phyloP scores from a whole-genome alignment of 345 rosid genomes.

The Gynandropsis gynandra region DNA sequence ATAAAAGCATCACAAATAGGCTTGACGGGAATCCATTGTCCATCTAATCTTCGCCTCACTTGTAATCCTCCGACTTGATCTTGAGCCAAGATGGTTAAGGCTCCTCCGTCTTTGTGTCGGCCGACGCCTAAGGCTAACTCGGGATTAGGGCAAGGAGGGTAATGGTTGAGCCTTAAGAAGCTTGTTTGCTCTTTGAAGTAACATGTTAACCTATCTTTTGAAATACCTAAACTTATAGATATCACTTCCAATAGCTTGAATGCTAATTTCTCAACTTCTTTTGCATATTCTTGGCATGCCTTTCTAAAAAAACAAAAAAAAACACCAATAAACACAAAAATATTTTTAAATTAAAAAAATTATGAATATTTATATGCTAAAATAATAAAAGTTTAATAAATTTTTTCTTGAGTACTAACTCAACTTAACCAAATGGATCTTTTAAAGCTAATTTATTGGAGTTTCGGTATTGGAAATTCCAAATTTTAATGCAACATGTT shows the following conservation, averaged over 20 bases:
- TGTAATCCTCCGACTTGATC: conserved; percentile 82
- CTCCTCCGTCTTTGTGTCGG: conserved; percentile 73
- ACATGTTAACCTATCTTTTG: conserved; percentile 36
- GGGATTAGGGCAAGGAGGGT: conserved; percentile 77
- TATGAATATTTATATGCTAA: neutral
- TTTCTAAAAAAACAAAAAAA: conserved; percentile 36
- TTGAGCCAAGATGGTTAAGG: conserved; percentile 64
- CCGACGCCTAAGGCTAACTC: conserved; percentile 86
- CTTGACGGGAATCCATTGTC: conserved; percentile 59
- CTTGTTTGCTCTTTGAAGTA: conserved; percentile 60
- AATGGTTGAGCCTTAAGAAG: conserved; percentile 57
- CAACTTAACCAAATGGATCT: no score
- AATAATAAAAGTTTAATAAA: no score
- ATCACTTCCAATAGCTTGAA: conserved; percentile 54
- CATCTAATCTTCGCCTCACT: conserved; percentile 59
- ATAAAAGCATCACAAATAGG: conserved; percentile 51
- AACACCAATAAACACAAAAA: no score
- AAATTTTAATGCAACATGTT: no score
- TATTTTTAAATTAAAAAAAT: no score
- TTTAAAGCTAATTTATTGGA: no score
- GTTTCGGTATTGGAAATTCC: no score
- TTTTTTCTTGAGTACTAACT: no score
- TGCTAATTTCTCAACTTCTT: conserved; percentile 57
- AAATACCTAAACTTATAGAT: conserved; percentile 60
- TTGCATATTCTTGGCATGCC: conserved; percentile 56